phyloP scores from a whole-genome alignment of 805 yeast species.

The Ogataea naganishii region DNA sequence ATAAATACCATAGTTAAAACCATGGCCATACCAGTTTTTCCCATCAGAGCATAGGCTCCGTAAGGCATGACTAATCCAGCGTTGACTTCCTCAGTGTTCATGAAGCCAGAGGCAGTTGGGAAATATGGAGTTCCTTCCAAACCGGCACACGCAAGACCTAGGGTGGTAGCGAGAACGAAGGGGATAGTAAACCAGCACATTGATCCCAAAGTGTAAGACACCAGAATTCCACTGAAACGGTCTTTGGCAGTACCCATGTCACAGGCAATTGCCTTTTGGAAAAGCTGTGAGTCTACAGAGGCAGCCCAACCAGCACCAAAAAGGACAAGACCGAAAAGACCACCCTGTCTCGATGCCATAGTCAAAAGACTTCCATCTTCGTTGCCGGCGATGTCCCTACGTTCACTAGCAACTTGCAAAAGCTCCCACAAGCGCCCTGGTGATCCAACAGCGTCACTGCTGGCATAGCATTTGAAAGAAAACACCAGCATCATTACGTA shows the following conservation, averaged over 20 bases:
- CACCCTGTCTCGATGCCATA: slow-evolving; percentile 19
- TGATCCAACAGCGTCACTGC: slow-evolving; percentile 23
- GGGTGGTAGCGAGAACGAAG: slow-evolving; percentile 22
- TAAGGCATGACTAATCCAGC: slow-evolving; percentile 45
- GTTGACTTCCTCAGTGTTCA: slow-evolving; percentile 33
- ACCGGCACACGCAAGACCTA: slow-evolving; percentile 33
- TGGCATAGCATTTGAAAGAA: slow-evolving; percentile 21
- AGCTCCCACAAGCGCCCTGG: slow-evolving; percentile 26
- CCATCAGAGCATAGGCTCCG: slow-evolving; percentile 41
- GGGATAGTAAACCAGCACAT: slow-evolving; percentile 37
- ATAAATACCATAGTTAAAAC: slow-evolving; percentile 39
- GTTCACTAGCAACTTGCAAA: slow-evolving; percentile 17
- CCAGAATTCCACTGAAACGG: slow-evolving; percentile 21
- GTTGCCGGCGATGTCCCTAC: slow-evolving; percentile 7
- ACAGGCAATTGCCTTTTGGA: slow-evolving; percentile 35
- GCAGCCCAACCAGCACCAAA: slow-evolving; percentile 30
- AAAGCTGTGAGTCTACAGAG: slow-evolving; percentile 23
- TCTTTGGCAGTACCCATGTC: slow-evolving; percentile 23
- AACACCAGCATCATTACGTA: slow-evolving; percentile 21
- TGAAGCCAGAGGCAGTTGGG: slow-evolving; percentile 13
- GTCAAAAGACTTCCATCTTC: slow-evolving; percentile 15
- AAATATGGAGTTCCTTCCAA: slow-evolving; percentile 15
- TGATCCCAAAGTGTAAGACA: slow-evolving; percentile 38
- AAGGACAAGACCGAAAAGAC: slow-evolving; percentile 18
- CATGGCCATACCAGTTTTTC: slow-evolving; percentile 41